Base-by-base conservation (phyloP, 2,329 filamentous ascomycete genomes). In the Celoporthe dispersa region DNA sequence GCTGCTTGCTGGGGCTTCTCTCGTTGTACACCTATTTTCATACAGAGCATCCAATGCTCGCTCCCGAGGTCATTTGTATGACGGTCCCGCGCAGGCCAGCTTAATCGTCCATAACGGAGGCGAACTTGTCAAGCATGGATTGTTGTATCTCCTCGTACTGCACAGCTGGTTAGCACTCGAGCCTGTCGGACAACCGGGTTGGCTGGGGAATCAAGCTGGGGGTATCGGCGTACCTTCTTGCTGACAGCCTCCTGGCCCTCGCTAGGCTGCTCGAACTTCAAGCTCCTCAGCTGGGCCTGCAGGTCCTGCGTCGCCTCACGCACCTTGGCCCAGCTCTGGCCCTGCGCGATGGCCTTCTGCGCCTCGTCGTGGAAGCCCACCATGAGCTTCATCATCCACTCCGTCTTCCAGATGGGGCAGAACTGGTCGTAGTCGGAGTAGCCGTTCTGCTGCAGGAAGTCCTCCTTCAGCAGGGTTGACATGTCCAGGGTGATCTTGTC, bases 381-480 rank as follows among this genome's bases (percentile, higher is more conserved):
- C 90, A 99, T 98, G 74, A 94, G 92, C 88, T 97, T 98, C 96
- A 99, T 99, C 96, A 99, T 98, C 91, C 96, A 99, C 81, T 97
- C 92, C 0, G 96, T 99, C 91, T 99, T 99, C 96, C 96, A 99
- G 78, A 99, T 88, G 64, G 96, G 96, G 80, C 96, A 99, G 90
- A 97, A 99, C 84, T 98, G 94, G 80, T 99, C 96, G 80, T 99
- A 98, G 82, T 98, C 94, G 75, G 92, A 96, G 89, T 99, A 99
- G 73, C 96, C 96, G 84, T 99, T 99, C 82, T 99, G 96, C 84
- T 99, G 96, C 79, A 99, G 81, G 85, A 99, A 99, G 81, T 99
- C 96, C 79, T 99, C 96, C 89, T 99, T 99, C 82, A 99, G 85
- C 75, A 99, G 85, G 25, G 89, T 91, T 25, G 96, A 93, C 73